Conservation (phyloP, 306 rosid genomes). For the Begonia fuchsioides region DNA sequence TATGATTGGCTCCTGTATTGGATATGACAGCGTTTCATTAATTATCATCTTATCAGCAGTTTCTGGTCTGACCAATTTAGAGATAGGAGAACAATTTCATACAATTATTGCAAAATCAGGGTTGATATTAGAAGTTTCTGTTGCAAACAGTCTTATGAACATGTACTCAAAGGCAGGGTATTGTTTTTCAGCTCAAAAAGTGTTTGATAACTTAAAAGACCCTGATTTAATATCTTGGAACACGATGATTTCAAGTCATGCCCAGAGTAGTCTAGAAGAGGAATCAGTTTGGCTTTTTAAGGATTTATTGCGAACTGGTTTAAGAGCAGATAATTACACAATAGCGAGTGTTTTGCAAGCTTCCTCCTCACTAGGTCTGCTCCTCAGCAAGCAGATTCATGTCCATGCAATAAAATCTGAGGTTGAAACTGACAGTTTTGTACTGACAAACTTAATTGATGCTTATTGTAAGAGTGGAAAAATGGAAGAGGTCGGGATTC, state of each 20-base stretch:
- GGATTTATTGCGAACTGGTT: constrained; percentile 33
- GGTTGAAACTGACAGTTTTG: constrained; percentile 35
- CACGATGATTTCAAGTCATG: constrained; percentile 59
- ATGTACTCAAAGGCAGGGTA: constrained; percentile 53
- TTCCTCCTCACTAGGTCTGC: constrained; percentile 39
- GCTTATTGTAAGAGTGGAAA: constrained; percentile 52
- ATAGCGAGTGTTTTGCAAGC: constrained; percentile 57
- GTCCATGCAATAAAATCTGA: constrained; percentile 37
- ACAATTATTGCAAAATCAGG: constrained; percentile 29
- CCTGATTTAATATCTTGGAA: constrained; percentile 75
- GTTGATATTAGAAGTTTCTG: constrained; percentile 26
- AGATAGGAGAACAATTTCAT: constrained; percentile 56
- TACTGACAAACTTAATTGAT: constrained; percentile 60
- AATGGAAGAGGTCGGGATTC: constrained; percentile 47
- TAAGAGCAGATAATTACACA: constrained; percentile 54
- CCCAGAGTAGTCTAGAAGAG: constrained; percentile 29
- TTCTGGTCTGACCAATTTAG: constrained; percentile 19
- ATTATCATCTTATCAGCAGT: constrained; percentile 37
- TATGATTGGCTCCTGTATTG: constrained; percentile 27
- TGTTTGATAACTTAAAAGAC: constrained; percentile 38
- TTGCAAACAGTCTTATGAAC: constrained; percentile 58
- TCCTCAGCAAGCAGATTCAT: constrained; percentile 46
- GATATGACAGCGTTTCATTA: constrained; percentile 36
- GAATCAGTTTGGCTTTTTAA: constrained; percentile 31
- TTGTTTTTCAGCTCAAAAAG: constrained; percentile 20